These are phyloP conservation scores for Trichoderma afroharzianum DNA, from an alignment of 2,329 filamentous ascomycete genomes.

Conservation along the genomic window DNA sequence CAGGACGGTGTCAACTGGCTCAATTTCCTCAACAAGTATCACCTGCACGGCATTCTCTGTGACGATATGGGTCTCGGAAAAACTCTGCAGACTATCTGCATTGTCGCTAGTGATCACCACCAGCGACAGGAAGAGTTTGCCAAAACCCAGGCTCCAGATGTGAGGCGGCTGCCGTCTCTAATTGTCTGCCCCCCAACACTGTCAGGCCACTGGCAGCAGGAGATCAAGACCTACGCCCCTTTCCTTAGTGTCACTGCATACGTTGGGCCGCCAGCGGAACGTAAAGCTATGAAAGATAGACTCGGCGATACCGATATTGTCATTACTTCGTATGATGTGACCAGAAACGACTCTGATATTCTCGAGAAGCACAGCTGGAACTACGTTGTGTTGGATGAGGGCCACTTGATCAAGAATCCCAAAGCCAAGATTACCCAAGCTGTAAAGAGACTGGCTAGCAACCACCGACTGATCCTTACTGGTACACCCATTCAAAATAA, in stretches of 20 bases:
- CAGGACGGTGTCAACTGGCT: constrained; percentile 99
- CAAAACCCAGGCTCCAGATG: constrained; percentile 74
- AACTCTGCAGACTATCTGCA: constrained; percentile 94
- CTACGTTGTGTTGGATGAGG: constrained; percentile 94
- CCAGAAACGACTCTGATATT: constrained; percentile 88
- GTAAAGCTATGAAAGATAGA: constrained; percentile 64
- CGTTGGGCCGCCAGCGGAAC: constrained; percentile 81
- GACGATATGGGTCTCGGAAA: constrained; percentile 99
- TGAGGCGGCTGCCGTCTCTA: constrained; percentile 77
- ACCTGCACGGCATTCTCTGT: constrained; percentile 95
- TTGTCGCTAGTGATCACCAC: constrained; percentile 96
- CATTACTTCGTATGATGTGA: constrained; percentile 97
- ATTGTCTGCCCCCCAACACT: constrained; percentile 96
- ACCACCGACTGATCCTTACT: constrained; percentile 92
- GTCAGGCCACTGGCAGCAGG: constrained; percentile 98
- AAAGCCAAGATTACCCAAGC: constrained; percentile 93
- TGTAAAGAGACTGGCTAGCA: constrained; percentile 84
- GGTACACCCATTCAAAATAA: constrained; percentile 98
- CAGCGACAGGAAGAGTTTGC: constrained; percentile 85
- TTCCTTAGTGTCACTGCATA: constrained; percentile 89
- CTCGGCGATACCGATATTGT: constrained; percentile 84
- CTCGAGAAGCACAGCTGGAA: constrained; percentile 88
- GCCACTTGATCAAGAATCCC: constrained; percentile 97
- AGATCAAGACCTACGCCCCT: constrained; percentile 91
- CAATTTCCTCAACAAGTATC: constrained; percentile 95